A percentile compares a stretch with the other conserved stretches of the same genome.
phyloP scores from a whole-genome alignment of 1,284 basidiomycete genomes.

The Tilletia walkeri region DNA sequence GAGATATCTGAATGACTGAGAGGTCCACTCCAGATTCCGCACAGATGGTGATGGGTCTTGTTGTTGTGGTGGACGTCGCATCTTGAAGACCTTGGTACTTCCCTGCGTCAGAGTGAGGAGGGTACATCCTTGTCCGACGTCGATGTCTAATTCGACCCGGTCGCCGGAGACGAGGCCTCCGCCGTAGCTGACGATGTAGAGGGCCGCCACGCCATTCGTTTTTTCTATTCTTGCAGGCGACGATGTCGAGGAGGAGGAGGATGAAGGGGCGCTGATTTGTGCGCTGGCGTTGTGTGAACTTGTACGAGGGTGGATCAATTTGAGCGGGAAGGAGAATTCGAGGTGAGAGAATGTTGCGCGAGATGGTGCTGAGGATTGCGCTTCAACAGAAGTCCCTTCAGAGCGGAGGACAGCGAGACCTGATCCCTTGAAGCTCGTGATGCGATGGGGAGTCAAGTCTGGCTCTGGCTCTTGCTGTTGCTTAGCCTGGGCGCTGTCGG shows the following conservation, averaged over 20 bases:
- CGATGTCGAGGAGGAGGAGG: not conserved
- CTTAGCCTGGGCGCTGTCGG: not conserved
- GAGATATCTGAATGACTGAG: conserved; percentile 34
- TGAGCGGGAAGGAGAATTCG: conserved; percentile 82
- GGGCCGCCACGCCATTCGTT: conserved; percentile 64
- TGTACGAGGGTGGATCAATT: conserved; percentile 72
- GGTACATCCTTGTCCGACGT: conserved; percentile 63
- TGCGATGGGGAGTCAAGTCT: conserved; percentile 12
- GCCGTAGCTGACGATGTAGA: conserved; percentile 84
- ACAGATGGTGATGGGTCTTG: not conserved
- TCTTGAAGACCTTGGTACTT: conserved; percentile 56
- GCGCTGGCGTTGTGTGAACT: conserved; percentile 53
- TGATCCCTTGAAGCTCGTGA: conserved; percentile 16
- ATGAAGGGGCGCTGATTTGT: not conserved
- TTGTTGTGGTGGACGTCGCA: conserved; percentile 15
- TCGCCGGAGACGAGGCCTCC: conserved; percentile 92
- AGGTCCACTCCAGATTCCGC: conserved; percentile 19
- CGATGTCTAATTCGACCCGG: conserved; percentile 66
- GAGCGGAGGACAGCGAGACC: conserved; percentile 23
- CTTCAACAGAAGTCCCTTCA: not conserved
- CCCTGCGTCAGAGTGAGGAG: conserved; percentile 80
- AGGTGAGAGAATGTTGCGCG: conserved; percentile 66
- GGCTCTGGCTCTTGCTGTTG: not conserved
- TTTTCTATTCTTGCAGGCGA: conserved; percentile 31
- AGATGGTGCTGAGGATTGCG: no score